Evolutionary conservation across 176 grass and related monocot genomes (phyloP), one percentile per base, ranked within the genome.

Genomic region (Oryza longistaminata): DNA sequence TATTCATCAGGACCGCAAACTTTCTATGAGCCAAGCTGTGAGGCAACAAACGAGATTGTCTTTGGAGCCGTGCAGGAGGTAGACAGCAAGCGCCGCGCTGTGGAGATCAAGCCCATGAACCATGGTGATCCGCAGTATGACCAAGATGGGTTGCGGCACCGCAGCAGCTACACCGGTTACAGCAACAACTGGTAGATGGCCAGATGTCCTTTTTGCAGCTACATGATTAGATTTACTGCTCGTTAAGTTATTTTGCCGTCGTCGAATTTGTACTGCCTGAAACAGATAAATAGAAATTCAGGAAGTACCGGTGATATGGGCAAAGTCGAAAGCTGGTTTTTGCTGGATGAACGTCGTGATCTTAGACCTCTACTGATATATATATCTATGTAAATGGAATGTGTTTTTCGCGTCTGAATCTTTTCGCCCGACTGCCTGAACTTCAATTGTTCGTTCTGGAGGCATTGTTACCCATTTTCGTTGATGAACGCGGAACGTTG

Each of bases 1-100:
- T 86, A 95, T 82, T 90, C 91, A 24, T 52, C 90, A 1, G 91
- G 93, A 11, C 88, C 96, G 3, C 93, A 95, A 40, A 95, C 96
- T 24, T 94, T 82, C 49, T 98, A 94, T 43, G 88, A 92, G 85
- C 90, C 86, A 11, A 92, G 88, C 88, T 90, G 85, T n/a, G 91
- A 92, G 67, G 88, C 83, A 26, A 88, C 85, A 1, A 98, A 95
- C 1, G 89, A 98, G 87, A 90, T 95, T 27, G 89, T 95, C 66
- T 98, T 98, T 15, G 96, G 96, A 39, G 91, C 96, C 4, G 93
- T 98, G 67, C 93, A 98, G 81, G 88, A 98, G 76, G 87, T 58
- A 3, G 91, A 90, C 64, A 86, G 60, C 35, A 85, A 80, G 58
- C 83, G 81, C 22, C 74, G 70, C 9, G 37, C 76, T 39, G 85